phyloP scores from a whole-genome alignment of 805 yeast genomes.

The Brettanomyces naardenensis region DNA sequence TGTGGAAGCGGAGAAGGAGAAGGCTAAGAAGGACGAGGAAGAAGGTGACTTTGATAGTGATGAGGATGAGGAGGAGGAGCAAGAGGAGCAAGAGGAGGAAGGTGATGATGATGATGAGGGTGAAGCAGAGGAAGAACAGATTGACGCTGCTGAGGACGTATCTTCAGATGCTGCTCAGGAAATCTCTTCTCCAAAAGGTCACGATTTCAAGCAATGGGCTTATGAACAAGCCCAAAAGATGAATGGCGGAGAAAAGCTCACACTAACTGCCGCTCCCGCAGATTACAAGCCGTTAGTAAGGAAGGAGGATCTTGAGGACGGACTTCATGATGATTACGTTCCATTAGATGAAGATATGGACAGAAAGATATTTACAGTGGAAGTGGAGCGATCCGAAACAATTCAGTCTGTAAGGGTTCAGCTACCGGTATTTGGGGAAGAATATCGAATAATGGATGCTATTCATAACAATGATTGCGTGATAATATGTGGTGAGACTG shows the following conservation, averaged over 20 bases:
- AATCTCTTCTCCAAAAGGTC: constrained; percentile 41
- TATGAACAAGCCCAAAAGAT: constrained; percentile 56
- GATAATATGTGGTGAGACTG: constrained; percentile 94
- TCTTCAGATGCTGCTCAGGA: constrained; percentile 26
- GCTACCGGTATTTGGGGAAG: constrained; percentile 86
- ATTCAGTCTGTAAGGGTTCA: constrained; percentile 62
- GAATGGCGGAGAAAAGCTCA: constrained; percentile 48
- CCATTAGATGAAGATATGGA: constrained; percentile 45
- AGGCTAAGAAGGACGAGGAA: constrained; percentile 39
- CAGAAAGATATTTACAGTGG: constrained; percentile 61
- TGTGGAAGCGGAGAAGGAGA: constrained; percentile 41
- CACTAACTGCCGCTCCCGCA: constrained; percentile 44
- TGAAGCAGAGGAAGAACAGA: constrained; percentile 19
- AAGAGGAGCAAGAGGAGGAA: constrained; percentile 38
- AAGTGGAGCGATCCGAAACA: constrained; percentile 55
- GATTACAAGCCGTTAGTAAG: constrained; percentile 51
- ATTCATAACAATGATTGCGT: constrained; percentile 86
- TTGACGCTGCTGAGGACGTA: constrained; percentile 24
- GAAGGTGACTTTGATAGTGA: constrained; percentile 47
- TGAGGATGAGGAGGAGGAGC: constrained; percentile 45
- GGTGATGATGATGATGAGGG: constrained; percentile 18
- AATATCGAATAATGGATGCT: constrained; percentile 92
- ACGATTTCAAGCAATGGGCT: constrained; percentile 85
- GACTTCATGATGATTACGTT: constrained; percentile 52
- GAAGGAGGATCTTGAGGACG: constrained; percentile 64